These are phyloP conservation scores for Schoenoplectus tabernaemontani DNA, from an alignment of 202 grass and related monocot genomes.

Conservation along the genomic window DNA sequence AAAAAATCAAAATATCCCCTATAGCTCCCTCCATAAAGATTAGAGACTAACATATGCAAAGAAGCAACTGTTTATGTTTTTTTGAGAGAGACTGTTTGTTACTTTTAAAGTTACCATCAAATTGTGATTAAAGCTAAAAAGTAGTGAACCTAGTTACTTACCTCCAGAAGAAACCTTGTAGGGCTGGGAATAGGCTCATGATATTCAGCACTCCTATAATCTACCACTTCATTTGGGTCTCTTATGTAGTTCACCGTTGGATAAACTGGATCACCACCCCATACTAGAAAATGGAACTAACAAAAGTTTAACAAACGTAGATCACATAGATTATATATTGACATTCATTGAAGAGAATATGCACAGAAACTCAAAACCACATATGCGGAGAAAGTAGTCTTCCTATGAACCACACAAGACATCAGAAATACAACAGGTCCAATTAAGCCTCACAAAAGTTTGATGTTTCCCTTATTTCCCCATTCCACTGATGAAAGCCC, in stretches of 20 bases:
- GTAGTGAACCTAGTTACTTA: slow-evolving; percentile 25
- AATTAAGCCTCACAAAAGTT: no score
- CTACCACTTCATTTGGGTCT: slow-evolving; percentile 70
- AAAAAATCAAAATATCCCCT: background rate
- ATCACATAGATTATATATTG: background rate
- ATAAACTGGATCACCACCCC: slow-evolving; percentile 95
- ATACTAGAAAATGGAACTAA: slow-evolving; percentile 49
- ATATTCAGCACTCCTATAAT: slow-evolving; percentile 75
- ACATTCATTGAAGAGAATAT: no score
- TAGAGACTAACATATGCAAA: background rate
- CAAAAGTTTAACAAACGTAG: background rate
- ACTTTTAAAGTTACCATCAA: background rate
- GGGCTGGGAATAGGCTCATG: slow-evolving; percentile 78
- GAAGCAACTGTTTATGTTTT: background rate
- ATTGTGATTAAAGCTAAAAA: background rate
- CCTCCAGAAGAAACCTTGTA: slow-evolving; percentile 76
- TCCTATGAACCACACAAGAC: no score
- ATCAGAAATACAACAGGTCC: no score
- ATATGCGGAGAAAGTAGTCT: no score
- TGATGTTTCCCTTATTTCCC: background rate
- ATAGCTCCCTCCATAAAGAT: background rate
- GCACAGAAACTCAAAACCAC: no score
- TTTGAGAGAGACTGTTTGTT: background rate
- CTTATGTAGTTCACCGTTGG: slow-evolving; percentile 88
- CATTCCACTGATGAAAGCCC: background rate